Percentiles rank a stretch among this genome's conserved stretches.
Conservation (phyloP, 192 early-diverging fungal species). For the Umbelopsis sp. region DNA sequence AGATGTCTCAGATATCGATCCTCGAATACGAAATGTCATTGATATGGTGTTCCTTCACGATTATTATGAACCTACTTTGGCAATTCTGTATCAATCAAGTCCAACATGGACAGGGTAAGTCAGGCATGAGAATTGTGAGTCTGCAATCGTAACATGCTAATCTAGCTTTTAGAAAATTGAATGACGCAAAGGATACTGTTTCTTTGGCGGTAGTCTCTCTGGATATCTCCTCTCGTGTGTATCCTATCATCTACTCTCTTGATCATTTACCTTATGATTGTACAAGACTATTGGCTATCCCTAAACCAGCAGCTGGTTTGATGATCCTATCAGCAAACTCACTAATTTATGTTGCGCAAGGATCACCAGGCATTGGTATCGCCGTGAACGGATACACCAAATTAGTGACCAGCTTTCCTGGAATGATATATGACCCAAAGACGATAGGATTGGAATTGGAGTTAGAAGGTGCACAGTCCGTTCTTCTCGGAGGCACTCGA, state of each 20-base stretch:
- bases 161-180: slow-evolving; percentile 28
- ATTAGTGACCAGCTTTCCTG: slow-evolving; percentile 47
- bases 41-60: slow-evolving; percentile 92
- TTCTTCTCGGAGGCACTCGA: slow-evolving; percentile 71
- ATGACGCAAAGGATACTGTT: slow-evolving; percentile 30
- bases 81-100: slow-evolving; percentile 85
- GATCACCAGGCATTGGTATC: slow-evolving; percentile 70
- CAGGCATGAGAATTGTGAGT: neutral
- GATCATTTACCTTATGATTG: slow-evolving; percentile 85
- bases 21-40: slow-evolving; percentile 73
- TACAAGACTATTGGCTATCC: slow-evolving; percentile 68
- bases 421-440: slow-evolving; percentile 41
- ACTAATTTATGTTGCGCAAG: slow-evolving; percentile 86
- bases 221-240: slow-evolving; percentile 69
- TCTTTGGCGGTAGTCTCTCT: slow-evolving; percentile 76
- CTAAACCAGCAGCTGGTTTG: slow-evolving; percentile 84
- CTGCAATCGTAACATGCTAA: neutral
- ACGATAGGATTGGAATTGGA: slow-evolving; percentile 63
- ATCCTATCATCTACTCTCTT: slow-evolving; percentile 82
- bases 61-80: slow-evolving; percentile 92
- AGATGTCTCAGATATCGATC: slow-evolving; percentile 57
- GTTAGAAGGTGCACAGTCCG: slow-evolving; percentile 67
- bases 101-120: slow-evolving; percentile 87
- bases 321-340: slow-evolving; percentile 80
- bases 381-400: slow-evolving; percentile 74